A percentile compares a stretch with the other conserved stretches of the same genome.
phyloP scores from a whole-genome alignment of 1,284 basidiomycete species.

The Naganishia cerealis region DNA sequence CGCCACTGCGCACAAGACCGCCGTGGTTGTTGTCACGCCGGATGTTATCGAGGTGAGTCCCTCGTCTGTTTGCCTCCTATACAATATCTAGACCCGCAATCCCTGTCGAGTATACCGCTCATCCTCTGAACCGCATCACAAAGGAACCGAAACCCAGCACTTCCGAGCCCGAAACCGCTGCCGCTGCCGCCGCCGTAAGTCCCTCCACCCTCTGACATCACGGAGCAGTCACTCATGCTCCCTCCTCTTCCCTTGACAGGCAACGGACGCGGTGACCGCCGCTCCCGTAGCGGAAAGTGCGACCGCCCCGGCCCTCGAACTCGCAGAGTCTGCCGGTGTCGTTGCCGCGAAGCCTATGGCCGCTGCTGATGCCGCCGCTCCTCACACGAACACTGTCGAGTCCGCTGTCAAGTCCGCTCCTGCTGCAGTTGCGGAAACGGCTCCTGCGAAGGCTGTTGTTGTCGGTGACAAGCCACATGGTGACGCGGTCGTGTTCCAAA shows the following conservation, averaged over 20 bases:
- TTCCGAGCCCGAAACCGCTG: not conserved
- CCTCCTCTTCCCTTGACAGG: not conserved
- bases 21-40: not conserved
- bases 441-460: not conserved
- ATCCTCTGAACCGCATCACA: too few relatives aligned
- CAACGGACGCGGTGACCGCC: not conserved
- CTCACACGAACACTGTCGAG: not conserved
- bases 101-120: too few relatives aligned
- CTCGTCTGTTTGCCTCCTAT: too few relatives aligned
- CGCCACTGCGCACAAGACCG: not conserved
- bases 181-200: not conserved
- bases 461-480: too few relatives aligned
- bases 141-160: slow-evolving; percentile 9
- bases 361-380: not conserved
- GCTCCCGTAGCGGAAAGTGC: slow-evolving; percentile 6
- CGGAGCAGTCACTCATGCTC: not conserved
- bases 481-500: too few relatives aligned
- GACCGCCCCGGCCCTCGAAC: slow-evolving; percentile 10
- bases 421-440: not conserved
- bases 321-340: slow-evolving; percentile 8
- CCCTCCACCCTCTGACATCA: not conserved
- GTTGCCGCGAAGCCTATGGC: not conserved
- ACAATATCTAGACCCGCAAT: too few relatives aligned
- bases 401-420: not conserved
- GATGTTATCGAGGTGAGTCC: slow-evolving; percentile 11